phyloP scores from a whole-genome alignment of 129 eudicot species.

The Oenanthe sinensis region DNA sequence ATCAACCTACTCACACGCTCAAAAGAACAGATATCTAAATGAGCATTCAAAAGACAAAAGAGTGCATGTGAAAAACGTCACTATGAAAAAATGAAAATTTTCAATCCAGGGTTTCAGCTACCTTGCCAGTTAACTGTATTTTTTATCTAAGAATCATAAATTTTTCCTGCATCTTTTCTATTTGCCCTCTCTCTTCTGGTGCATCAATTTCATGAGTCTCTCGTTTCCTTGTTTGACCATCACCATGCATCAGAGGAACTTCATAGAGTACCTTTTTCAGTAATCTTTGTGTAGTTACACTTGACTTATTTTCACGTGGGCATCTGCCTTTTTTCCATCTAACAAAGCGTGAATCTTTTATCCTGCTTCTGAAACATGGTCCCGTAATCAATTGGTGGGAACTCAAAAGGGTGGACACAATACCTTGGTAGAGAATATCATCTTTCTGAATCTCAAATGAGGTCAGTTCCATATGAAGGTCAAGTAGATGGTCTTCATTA shows the following conservation, averaged over 20 bases:
- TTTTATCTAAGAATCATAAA: too few species aligned
- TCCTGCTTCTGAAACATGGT: conserved; percentile 28
- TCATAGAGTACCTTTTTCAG: conserved; percentile 42
- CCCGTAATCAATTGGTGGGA: conserved; percentile 41
- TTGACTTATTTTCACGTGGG: not conserved
- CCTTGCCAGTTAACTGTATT: conserved; percentile 73
- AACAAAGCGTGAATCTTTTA: conserved; percentile 42
- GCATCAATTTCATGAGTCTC: conserved; percentile 28
- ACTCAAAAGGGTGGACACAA: conserved; percentile 52
- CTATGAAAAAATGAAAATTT: not conserved
- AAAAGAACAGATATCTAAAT: not conserved
- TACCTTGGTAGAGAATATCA: conserved; percentile 46
- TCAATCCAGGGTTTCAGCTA: conserved; percentile 11
- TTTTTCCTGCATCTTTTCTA: conserved; percentile 42
- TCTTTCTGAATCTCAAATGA: conserved; percentile 16
- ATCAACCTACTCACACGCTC: conserved; percentile 45
- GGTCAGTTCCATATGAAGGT: conserved; percentile 8
- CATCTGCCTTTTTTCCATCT: conserved; percentile 41
- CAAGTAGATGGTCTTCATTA: conserved; percentile 20
- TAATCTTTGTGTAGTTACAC: conserved; percentile 37
- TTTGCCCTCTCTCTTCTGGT: conserved; percentile 35
- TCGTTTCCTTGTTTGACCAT: conserved; percentile 14
- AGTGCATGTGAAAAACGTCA: not conserved
- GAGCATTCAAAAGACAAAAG: not conserved
- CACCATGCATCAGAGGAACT: conserved; percentile 19